Evolutionary conservation across 2,329 filamentous ascomycete species (phyloP).

Genomic region (Hymenoscyphus infarciens): DNA sequence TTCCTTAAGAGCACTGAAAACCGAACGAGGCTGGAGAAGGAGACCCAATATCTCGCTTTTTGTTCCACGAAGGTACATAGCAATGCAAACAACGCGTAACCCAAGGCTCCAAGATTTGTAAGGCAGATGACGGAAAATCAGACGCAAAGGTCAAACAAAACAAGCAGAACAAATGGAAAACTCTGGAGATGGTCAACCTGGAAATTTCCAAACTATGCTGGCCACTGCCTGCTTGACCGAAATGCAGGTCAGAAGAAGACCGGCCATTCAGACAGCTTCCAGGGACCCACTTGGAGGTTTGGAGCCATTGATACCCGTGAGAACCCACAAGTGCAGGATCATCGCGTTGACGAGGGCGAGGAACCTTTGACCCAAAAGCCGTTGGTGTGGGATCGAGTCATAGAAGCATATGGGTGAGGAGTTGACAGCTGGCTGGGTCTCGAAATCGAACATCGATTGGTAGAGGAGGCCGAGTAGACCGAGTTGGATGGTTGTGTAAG

Average conservation of each 20-base stretch:
- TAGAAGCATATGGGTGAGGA: conserved; percentile 3
- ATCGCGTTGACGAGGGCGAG: not conserved
- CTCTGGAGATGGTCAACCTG: not conserved
- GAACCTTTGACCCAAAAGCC: not conserved
- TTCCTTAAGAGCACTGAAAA: not conserved
- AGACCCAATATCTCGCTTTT: not conserved
- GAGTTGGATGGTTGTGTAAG: not conserved
- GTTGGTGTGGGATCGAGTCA: not conserved
- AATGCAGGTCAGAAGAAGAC: not conserved
- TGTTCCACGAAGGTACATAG: not conserved
- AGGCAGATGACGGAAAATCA: not conserved
- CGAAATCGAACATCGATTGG: not conserved
- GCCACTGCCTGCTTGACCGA: conserved; percentile 1
- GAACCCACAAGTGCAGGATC: not conserved
- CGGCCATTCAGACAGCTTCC: not conserved
- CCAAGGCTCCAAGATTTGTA: not conserved
- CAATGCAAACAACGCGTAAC: not conserved
- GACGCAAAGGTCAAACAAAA: not conserved
- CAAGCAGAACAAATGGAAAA: not conserved
- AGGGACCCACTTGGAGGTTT: not conserved
- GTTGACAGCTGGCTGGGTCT: not conserved
- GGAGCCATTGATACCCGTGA: not conserved
- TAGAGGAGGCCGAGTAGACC: not conserved
- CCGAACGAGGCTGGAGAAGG: not conserved
- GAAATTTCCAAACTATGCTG: not conserved